phyloP scores from a whole-genome alignment of 371 early-diverging fungal genomes.

The Mucor indicus region DNA sequence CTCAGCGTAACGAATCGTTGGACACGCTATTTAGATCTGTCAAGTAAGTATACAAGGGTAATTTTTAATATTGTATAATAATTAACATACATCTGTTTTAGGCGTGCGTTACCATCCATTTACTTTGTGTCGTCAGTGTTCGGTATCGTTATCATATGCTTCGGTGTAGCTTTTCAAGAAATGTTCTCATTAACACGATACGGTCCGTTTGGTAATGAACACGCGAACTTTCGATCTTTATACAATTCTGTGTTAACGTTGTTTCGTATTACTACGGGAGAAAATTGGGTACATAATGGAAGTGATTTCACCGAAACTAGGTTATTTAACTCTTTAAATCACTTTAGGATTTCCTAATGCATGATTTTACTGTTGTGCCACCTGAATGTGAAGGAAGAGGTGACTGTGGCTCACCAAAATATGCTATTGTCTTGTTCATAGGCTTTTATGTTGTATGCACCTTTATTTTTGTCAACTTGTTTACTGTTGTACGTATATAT shows the following conservation, averaged over 20 bases:
- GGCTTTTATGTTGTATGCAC: constrained; percentile 53
- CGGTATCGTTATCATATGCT: constrained; percentile 40
- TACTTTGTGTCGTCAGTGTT: constrained; percentile 47
- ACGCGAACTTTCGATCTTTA: constrained; percentile 48
- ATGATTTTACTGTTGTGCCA: constrained; percentile 41
- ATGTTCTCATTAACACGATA: constrained; percentile 45
- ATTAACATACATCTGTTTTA: too few relatives aligned
- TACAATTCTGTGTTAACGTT: constrained; percentile 40
- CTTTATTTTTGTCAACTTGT: constrained; percentile 52
- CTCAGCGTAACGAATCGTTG: constrained; percentile 46
- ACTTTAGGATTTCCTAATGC: constrained; percentile 50
- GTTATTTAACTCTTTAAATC: neutral
- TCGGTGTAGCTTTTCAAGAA: constrained; percentile 50
- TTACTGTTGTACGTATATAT: constrained; percentile 41
- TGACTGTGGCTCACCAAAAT: constrained; percentile 47
- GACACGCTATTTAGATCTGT: constrained; percentile 46
- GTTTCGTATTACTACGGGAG: constrained; percentile 54
- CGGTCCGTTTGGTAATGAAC: constrained; percentile 44
- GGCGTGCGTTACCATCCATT: constrained; percentile 45
- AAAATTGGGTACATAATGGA: constrained; percentile 44
- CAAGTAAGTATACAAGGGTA: constrained; percentile 26
- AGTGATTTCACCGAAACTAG: neutral
- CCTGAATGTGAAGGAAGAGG: constrained; percentile 39
- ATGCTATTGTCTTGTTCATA: constrained; percentile 40
- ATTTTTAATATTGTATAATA: neutral